Base-by-base conservation (phyloP, 177 flowering plant species). In the Vitis hybrid region DNA sequence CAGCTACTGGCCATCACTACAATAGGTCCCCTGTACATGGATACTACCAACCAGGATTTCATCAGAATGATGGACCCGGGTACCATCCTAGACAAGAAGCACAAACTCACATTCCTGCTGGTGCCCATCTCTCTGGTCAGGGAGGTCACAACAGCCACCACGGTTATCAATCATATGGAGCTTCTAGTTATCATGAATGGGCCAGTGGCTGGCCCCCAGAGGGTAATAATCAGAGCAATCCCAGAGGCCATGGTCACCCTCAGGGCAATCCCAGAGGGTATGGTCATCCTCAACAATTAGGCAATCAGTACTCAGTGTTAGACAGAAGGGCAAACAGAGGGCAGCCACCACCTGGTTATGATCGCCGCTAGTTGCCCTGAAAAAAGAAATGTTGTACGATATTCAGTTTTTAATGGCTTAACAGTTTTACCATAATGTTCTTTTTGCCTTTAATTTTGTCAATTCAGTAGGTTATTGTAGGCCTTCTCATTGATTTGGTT, bases 241-340 rank as follows among this genome's bases (percentile, higher is more conserved):
- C 77, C 14, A 61, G 85, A 76, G 84, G 82, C 2, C 71, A 78
- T 57, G 60, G 18, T 59, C 76, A 69, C 20, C 63, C 75, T 59
- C 47, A 38, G 7, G 47, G 47, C 47, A 38, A 38, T 38, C 47
- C 47, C 47, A 44, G 74, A 17, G 78, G 74, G 6, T 49, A 71
- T 20, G 53, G 62, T 58, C 59, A 13, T 53, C 73, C 66, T 59
- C 75, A 73, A 51, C 81, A 78, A 17, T 20, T 49, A 11, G 77
- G 79, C 4, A 87, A 85, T 67, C 78, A 66, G 28, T 88, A 69
- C 62, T 62, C 92, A 7, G 71, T 72, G 6, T 73, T 83, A 44
- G 85, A 80, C 51, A 75, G 87, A 64, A 81, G 79, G 28, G 22
- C 55, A 1, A 82, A 71, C 73, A 73, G 85, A 64, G 65, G 82